These are phyloP conservation scores for Plantago major DNA, from an alignment of 257 asterid genomes.

Conservation along the genomic window DNA sequence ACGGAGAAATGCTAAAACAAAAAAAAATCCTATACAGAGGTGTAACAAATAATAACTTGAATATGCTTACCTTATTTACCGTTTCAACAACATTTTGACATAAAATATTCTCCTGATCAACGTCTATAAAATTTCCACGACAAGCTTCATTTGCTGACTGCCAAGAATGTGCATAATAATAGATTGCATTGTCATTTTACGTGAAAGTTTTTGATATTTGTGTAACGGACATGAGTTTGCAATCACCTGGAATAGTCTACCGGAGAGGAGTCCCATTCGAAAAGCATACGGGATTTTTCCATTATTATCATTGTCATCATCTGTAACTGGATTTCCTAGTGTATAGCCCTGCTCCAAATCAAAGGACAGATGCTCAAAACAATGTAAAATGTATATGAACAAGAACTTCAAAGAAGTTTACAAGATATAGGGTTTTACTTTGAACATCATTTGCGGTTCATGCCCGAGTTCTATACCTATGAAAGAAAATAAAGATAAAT, in stretches of 20 bases:
- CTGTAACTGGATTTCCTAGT: conserved; percentile 28
- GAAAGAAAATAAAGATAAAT: background rate
- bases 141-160: conserved; percentile 30
- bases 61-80: conserved; percentile 20
- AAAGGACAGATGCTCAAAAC: background rate
- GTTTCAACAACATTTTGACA: conserved; percentile 18
- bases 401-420: background rate
- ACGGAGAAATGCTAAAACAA: no score
- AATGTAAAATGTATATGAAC: background rate
- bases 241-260: conserved; percentile 26
- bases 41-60: background rate
- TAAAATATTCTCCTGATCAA: conserved; percentile 14
- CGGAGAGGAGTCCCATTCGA: conserved; percentile 33
- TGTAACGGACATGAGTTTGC: background rate
- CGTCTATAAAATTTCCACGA: conserved; percentile 13
- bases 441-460: conserved; percentile 21
- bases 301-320: background rate
- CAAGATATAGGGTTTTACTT: conserved; percentile 12
- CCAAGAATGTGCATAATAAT: background rate
- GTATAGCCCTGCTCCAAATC: conserved; percentile 29
- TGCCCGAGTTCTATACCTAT: conserved; percentile 29
- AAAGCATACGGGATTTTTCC: conserved; percentile 28
- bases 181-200: background rate
- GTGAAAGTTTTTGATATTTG: background rate
- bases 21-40: background rate